Percentiles rank a stretch among this genome's conserved stretches.
phyloP scores from a whole-genome alignment of 228 moss, liverwort and hornwort genomes.

The Sphagnum fallax region DNA sequence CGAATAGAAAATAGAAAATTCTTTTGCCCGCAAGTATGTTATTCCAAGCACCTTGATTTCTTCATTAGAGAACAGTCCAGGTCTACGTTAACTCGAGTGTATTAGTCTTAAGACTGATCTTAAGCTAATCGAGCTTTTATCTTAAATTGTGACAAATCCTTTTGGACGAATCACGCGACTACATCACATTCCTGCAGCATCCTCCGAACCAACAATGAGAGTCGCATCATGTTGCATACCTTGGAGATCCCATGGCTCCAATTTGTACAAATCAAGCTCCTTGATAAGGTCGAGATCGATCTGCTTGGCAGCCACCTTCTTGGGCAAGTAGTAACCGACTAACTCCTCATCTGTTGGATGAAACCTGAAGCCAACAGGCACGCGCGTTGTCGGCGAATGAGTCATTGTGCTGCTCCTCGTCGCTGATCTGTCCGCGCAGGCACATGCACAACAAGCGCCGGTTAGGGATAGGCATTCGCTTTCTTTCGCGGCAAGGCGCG shows the following conservation, averaged over 20 bases:
- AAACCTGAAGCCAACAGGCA: slow-evolving; percentile 75
- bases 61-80: too few relatives aligned
- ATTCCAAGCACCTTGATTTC: too few relatives aligned
- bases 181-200: not conserved
- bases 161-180: too few relatives aligned
- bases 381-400: slow-evolving; percentile 27
- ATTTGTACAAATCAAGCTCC: slow-evolving; percentile 77
- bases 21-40: too few relatives aligned
- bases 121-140: too few relatives aligned
- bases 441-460: too few relatives aligned
- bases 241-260: slow-evolving; percentile 94
- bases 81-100: too few relatives aligned
- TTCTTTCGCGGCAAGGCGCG: too few relatives aligned
- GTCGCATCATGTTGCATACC: slow-evolving; percentile 11
- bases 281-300: slow-evolving; percentile 64
- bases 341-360: slow-evolving; percentile 90
- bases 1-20: too few relatives aligned
- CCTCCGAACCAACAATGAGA: not conserved
- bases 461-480: too few relatives aligned
- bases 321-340: slow-evolving; percentile 68
- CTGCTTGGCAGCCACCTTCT: slow-evolving; percentile 52
- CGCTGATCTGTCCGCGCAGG: too few relatives aligned
- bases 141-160: not conserved
- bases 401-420: slow-evolving; percentile 25
- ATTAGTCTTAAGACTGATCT: too few relatives aligned